Percentiles rank a stretch among this genome's conserved stretches.
Evolutionary conservation across 2,329 filamentous ascomycete genomes (phyloP).

Genomic region (Arthrobotrys iridis): DNA sequence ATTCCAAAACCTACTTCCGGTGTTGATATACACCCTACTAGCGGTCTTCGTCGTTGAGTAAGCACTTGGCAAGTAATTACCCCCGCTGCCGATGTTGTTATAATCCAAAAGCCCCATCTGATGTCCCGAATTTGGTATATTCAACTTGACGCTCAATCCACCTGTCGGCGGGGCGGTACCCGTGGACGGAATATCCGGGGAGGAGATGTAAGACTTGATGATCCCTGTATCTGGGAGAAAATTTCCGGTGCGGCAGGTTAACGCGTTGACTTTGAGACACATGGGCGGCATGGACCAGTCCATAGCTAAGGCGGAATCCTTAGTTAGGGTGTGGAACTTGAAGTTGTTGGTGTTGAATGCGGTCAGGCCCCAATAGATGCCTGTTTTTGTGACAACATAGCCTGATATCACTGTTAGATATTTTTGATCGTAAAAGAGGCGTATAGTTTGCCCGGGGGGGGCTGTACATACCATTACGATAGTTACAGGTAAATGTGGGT

Average conservation of each 20-base stretch:
- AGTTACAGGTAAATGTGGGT: not conserved
- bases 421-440: not conserved
- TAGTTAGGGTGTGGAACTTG: conserved; percentile 24
- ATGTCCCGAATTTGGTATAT: conserved; percentile 11
- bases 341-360: conserved; percentile 10
- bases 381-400: conserved; percentile 33
- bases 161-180: not conserved
- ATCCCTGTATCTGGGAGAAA: conserved; percentile 36
- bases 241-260: conserved; percentile 5
- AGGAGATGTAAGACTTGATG: conserved; percentile 18
- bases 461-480: conserved; percentile 24
- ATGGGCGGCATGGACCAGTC: conserved; percentile 35
- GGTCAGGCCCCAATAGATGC: conserved; percentile 29
- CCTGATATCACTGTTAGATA: not conserved
- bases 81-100: not conserved
- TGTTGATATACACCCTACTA: conserved; percentile 32
- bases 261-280: conserved; percentile 23
- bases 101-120: conserved; percentile 20
- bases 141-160: conserved; percentile 12
- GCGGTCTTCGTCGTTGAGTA: conserved; percentile 3
- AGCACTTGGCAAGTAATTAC: not conserved
- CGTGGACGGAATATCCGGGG: conserved; percentile 16
- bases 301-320: conserved; percentile 14
- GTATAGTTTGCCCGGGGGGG: not conserved
- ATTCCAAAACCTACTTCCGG: conserved; percentile 35